phyloP scores from a whole-genome alignment of 352 stramenopile species.

The Pythium biforme region DNA sequence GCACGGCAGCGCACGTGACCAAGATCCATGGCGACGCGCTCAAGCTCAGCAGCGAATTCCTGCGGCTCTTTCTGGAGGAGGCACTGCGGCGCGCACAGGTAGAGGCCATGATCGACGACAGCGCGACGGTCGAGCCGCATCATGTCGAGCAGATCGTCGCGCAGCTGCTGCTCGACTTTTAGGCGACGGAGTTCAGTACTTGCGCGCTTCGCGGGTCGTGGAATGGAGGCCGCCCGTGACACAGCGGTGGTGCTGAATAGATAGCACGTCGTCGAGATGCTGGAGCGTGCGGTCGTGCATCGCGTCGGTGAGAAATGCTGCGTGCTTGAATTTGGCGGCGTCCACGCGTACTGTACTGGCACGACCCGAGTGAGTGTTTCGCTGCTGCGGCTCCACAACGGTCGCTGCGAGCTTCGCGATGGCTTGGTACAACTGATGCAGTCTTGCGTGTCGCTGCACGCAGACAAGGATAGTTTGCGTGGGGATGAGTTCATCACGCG shows the following conservation, averaged over 20 bases:
- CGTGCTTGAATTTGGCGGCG: slow-evolving; percentile 44
- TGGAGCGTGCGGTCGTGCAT: slow-evolving; percentile 38
- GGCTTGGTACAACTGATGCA: slow-evolving; percentile 62
- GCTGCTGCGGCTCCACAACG: neutral
- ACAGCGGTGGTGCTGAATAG: slow-evolving; percentile 20
- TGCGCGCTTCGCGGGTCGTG: slow-evolving; percentile 6
- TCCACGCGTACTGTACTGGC: slow-evolving; percentile 21
- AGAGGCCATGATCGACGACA: slow-evolving; percentile 87
- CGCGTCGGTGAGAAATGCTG: slow-evolving; percentile 44
- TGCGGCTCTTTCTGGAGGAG: slow-evolving; percentile 77
- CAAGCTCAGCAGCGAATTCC: slow-evolving; percentile 69
- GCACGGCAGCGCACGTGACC: slow-evolving; percentile 33
- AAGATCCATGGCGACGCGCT: slow-evolving; percentile 79
- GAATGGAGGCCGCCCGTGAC: neutral
- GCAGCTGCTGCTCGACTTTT: slow-evolving; percentile 81
- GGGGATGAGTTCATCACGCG: neutral
- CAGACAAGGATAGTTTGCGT: neutral
- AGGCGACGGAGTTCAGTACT: slow-evolving; percentile 7
- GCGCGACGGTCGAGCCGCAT: slow-evolving; percentile 60
- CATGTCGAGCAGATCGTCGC: slow-evolving; percentile 82
- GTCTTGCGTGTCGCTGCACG: slow-evolving; percentile 45
- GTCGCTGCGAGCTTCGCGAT: slow-evolving; percentile 56
- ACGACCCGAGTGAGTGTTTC: neutral
- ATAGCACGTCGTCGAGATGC: slow-evolving; percentile 35
- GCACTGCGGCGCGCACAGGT: slow-evolving; percentile 78